Conservation (phyloP, 2,329 filamentous ascomycete species). For the Bimuria novae-zelandiae region DNA sequence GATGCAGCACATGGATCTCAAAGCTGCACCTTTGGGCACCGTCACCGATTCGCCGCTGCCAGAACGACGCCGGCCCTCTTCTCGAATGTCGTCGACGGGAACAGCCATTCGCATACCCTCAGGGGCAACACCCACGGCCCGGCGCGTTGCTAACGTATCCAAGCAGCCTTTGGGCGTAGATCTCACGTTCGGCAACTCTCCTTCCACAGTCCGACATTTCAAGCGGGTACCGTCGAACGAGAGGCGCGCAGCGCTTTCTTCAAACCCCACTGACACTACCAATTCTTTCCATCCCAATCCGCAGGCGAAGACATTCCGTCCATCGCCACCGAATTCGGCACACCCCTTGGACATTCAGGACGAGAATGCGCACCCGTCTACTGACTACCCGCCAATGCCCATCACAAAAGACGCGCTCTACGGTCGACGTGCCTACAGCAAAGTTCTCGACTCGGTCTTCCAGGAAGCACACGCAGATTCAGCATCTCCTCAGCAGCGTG, state of each 20-base stretch:
- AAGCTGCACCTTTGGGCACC: slow-evolving; percentile 49
- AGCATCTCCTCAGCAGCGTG: slow-evolving; percentile 70
- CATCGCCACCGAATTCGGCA: slow-evolving; percentile 39
- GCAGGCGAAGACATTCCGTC: slow-evolving; percentile 43
- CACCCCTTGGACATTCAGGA: slow-evolving; percentile 49
- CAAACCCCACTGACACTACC: slow-evolving; percentile 30
- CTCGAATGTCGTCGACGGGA: slow-evolving; percentile 45
- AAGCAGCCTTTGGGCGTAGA: slow-evolving; percentile 86
- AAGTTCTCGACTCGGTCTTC: slow-evolving; percentile 79
- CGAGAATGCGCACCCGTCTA: slow-evolving; percentile 64
- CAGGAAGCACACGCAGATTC: slow-evolving; percentile 87
- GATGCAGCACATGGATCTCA: slow-evolving; percentile 51
- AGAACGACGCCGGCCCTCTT: slow-evolving; percentile 33
- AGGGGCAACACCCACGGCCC: slow-evolving; percentile 49
- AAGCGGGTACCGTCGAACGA: slow-evolving; percentile 77
- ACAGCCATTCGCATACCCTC: slow-evolving; percentile 45
- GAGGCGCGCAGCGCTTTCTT: slow-evolving; percentile 35
- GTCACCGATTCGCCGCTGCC: slow-evolving; percentile 43
- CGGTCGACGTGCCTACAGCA: slow-evolving; percentile 79
- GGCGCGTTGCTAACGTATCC: slow-evolving; percentile 46
- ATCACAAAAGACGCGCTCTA: slow-evolving; percentile 77
- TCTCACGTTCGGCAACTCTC: slow-evolving; percentile 90
- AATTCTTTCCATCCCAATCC: slow-evolving; percentile 43
- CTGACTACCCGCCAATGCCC: slow-evolving; percentile 58
- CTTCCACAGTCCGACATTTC: slow-evolving; percentile 90